A percentile compares a stretch with the other conserved stretches of the same genome.
These are phyloP conservation scores for Picea glauca DNA, from an alignment of 75 land plant genomes.

Conservation along the genomic window DNA sequence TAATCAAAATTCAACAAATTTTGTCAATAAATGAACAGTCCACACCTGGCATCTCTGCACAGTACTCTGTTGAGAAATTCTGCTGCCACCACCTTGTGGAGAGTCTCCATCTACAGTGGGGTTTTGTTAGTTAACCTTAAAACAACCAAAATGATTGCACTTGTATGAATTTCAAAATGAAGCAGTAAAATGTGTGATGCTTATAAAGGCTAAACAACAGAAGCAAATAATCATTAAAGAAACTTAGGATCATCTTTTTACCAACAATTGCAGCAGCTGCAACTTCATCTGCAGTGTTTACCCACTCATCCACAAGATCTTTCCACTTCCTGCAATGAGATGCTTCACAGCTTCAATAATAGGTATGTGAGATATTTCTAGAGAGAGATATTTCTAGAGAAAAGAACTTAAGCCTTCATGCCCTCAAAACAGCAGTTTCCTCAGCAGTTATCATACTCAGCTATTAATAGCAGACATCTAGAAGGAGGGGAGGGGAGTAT, in stretches of 20 bases:
- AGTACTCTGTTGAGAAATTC: background rate
- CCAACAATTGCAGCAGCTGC: conserved; percentile 41
- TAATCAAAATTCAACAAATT: background rate
- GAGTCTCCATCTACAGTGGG: background rate
- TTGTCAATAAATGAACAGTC: background rate
- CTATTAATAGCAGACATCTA: background rate
- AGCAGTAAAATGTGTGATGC: background rate
- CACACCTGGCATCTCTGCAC: background rate
- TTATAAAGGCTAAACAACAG: background rate
- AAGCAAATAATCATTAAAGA: background rate
- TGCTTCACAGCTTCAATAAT: background rate
- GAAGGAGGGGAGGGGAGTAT: background rate
- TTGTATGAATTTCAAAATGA: background rate
- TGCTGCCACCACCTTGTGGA: background rate
- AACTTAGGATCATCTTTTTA: background rate
- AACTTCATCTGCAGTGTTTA: conserved; percentile 32
- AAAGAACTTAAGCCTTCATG: background rate
- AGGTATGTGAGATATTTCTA: background rate
- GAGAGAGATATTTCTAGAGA: background rate
- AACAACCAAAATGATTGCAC: no score
- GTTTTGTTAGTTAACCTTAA: no score
- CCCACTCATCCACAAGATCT: conserved; percentile 87
- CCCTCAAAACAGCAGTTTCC: no score
- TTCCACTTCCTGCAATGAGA: conserved; percentile 80
- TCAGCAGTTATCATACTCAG: background rate